Base-by-base conservation (phyloP, 495 filamentous ascomycete genomes). In the Aspergillus sclerotiicarbonarius region DNA sequence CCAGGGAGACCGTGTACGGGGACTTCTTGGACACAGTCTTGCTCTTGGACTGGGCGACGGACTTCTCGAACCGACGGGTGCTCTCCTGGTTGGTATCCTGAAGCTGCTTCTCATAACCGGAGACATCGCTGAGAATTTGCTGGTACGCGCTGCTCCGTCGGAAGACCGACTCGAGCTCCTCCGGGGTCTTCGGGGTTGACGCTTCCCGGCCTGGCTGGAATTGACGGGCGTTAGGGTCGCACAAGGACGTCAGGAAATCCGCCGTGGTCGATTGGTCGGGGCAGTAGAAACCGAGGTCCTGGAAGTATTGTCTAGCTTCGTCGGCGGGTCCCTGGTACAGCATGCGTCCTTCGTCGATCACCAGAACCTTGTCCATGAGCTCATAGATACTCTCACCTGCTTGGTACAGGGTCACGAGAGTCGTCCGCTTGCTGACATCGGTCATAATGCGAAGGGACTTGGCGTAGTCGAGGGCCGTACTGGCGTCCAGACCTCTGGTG, bases 331-430 rank as follows among this genome's bases (percentile, higher is more conserved):
- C 84, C 62, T 84, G 77, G 69, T 81, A 90, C 33, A 90, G 77
- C 76, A 85, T 83, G 18, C 82, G 79, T 4, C 87, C 87, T 19
- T 81, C 69, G 57, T 88, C 84, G 51, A 90, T 85, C 25, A 90
- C 80, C 53, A 87, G 61, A 0, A 90, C 87, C 65, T 89, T 90
- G 66, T 90, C 87, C 86, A 93, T 90, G 4, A 90, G 75, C 62
- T 92, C 81, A 67, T 91, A 93, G 61, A 92, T 92, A 33, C 84
- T 87, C 67, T 94, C 86, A 51, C 90, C 88, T 1, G 89, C 89
- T 66, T 94, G 90, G 72, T 94, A 94, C 1, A 94, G 75, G 1
- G 90, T 93, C 19, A 91, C 90, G 32, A 96, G 78, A 0, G 90
- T 92, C 6, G 90, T 94, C 12, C 87, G 84, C 63, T 90, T 83